Evolutionary conservation across 495 filamentous ascomycete species (phyloP).

Genomic region (Aspergillus asperescens): DNA sequence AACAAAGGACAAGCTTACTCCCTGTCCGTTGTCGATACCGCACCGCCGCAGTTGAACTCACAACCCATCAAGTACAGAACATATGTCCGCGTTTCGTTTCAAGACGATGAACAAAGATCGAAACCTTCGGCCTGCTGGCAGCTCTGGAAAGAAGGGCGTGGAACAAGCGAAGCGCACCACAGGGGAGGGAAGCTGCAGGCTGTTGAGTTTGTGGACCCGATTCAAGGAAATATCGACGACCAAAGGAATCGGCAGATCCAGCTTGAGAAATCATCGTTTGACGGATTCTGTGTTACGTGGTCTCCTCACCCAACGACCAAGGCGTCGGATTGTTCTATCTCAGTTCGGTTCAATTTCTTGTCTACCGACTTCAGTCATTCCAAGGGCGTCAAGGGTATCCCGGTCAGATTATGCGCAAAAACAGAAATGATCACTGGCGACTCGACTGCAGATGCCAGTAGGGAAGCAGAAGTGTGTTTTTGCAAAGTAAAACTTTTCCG

Average conservation of each 20-base stretch:
- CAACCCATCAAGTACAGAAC: conserved; percentile 65
- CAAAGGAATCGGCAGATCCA: conserved; percentile 68
- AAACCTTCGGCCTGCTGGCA: conserved; percentile 86
- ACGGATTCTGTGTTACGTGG: conserved; percentile 90
- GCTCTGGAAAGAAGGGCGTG: conserved; percentile 91
- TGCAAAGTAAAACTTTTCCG: conserved; percentile 97
- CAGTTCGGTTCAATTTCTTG: conserved; percentile 94
- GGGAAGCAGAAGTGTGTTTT: conserved; percentile 69
- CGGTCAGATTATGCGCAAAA: conserved; percentile 86
- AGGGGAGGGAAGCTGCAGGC: conserved; percentile 81
- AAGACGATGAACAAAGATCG: conserved; percentile 82
- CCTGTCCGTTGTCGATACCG: conserved; percentile 65
- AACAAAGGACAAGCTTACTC: conserved; percentile 95
- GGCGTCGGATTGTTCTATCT: conserved; percentile 66
- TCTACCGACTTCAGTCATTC: conserved; percentile 98
- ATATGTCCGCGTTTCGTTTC: conserved; percentile 85
- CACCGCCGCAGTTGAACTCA: conserved; percentile 42
- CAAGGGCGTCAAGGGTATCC: conserved; percentile 95
- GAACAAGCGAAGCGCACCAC: conserved; percentile 83
- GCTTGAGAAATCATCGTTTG: conserved; percentile 77
- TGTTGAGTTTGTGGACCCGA: conserved; percentile 84
- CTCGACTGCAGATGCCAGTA: conserved; percentile 35
- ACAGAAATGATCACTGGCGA: conserved; percentile 56
- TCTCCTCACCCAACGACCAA: conserved; percentile 57
- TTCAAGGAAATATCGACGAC: conserved; percentile 62